phyloP scores from a whole-genome alignment of 306 rosid species.

The Neltuma alba region DNA sequence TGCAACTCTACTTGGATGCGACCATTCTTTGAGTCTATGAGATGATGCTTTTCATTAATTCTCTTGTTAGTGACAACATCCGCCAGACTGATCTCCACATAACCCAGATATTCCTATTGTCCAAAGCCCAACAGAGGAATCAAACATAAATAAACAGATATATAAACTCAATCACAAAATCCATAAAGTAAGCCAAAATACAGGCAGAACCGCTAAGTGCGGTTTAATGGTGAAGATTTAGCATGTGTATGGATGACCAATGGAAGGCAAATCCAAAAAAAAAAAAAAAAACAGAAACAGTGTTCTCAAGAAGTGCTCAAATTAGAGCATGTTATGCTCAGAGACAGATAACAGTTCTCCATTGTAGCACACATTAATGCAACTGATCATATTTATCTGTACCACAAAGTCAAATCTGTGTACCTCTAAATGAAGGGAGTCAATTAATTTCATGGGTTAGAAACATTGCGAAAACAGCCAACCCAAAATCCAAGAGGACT shows the following conservation, averaged over 20 bases:
- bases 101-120: constrained; percentile 82
- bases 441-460: not conserved
- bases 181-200: not conserved
- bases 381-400: not conserved
- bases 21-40: constrained; percentile 97
- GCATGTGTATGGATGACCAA: not conserved
- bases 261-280: not conserved
- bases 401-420: constrained; percentile 5
- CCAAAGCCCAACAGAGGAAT: not conserved
- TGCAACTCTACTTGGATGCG: constrained; percentile 84
- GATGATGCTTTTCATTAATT: constrained; percentile 84
- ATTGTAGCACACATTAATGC: not conserved
- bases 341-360: not conserved
- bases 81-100: constrained; percentile 62
- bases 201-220: not conserved
- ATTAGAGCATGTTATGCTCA: not conserved
- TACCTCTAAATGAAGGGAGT: not conserved
- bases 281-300: too few species aligned
- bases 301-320: not conserved
- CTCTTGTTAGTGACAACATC: constrained; percentile 80
- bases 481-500: not conserved
- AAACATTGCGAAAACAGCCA: not conserved
- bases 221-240: too few species aligned
- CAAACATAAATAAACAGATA: not conserved
- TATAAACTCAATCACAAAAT: constrained; percentile 21